Evolutionary conservation across 2,329 filamentous ascomycete genomes (phyloP).

Genomic region (Bisporella sp.): DNA sequence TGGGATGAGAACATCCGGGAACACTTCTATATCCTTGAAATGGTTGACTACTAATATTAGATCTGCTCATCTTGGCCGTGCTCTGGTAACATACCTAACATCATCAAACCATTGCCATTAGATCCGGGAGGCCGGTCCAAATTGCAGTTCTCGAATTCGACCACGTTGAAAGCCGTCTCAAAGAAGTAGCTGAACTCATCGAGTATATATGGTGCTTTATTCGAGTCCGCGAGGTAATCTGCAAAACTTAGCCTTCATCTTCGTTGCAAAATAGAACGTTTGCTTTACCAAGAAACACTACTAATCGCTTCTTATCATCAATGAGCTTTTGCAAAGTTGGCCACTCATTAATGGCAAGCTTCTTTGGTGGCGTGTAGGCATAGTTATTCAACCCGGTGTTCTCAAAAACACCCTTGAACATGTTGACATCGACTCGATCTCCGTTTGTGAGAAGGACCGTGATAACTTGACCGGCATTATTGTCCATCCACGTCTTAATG

Average conservation of each 20-base stretch:
- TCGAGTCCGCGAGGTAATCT: slow-evolving; percentile 52
- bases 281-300: slow-evolving; percentile 60
- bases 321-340: slow-evolving; percentile 66
- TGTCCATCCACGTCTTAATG: slow-evolving; percentile 53
- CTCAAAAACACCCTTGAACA: slow-evolving; percentile 37
- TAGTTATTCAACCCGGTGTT: slow-evolving; percentile 18
- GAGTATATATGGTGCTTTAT: slow-evolving; percentile 53
- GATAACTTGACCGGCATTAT: slow-evolving; percentile 52
- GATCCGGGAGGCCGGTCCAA: slow-evolving; percentile 52
- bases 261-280: no score
- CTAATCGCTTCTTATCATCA: slow-evolving; percentile 50
- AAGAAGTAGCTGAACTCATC: slow-evolving; percentile 60
- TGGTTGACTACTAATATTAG: slow-evolving; percentile 46
- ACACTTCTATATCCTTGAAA: slow-evolving; percentile 48
- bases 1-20: slow-evolving; percentile 40
- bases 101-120: slow-evolving; percentile 40
- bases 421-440: slow-evolving; percentile 46
- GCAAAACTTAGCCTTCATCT: slow-evolving; percentile 17
- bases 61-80: no score
- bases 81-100: slow-evolving; percentile 18
- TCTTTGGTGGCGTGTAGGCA: slow-evolving; percentile 21
- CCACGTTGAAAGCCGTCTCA: slow-evolving; percentile 62
- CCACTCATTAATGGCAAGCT: slow-evolving; percentile 47
- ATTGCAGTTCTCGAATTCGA: slow-evolving; percentile 56
- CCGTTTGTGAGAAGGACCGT: slow-evolving; percentile 59